Conservation (phyloP, 2,329 filamentous ascomycete genomes). For the Penicillium sp. region DNA sequence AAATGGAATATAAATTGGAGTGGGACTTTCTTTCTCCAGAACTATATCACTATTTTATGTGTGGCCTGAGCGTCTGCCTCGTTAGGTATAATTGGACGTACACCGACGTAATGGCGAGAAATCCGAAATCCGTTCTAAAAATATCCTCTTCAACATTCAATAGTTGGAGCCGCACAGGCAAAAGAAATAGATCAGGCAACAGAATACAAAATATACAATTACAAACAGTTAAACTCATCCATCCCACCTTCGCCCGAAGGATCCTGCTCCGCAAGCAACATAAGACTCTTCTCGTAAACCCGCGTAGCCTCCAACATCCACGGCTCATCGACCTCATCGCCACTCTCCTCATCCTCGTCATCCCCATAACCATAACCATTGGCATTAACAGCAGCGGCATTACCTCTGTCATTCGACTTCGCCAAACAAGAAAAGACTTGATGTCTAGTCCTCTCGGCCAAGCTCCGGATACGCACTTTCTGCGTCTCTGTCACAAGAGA, state of each 20-base stretch:
- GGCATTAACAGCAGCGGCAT: conserved; percentile 16
- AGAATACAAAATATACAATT: neutral
- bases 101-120: neutral
- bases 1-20: neutral
- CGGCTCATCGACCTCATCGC: conserved; percentile 37
- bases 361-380: conserved; percentile 15
- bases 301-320: conserved; percentile 62
- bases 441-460: conserved; percentile 64
- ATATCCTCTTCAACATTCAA: neutral
- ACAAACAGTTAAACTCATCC: conserved; percentile 16
- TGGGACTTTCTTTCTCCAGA: neutral
- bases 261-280: conserved; percentile 55
- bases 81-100: neutral
- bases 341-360: conserved; percentile 41
- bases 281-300: conserved; percentile 72
- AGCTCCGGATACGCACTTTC: conserved; percentile 75
- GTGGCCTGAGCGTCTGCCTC: conserved; percentile 3
- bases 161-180: neutral
- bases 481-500: conserved; percentile 60
- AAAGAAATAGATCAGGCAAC: neutral
- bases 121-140: neutral
- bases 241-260: conserved; percentile 9
- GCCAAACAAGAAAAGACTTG: conserved; percentile 10
- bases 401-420: conserved; percentile 8
- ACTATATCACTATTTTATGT: neutral